Evolutionary conservation across 2,329 filamentous ascomycete species (phyloP), one percentile per base, ranked within the genome.

Genomic region (Apiospora marii): DNA sequence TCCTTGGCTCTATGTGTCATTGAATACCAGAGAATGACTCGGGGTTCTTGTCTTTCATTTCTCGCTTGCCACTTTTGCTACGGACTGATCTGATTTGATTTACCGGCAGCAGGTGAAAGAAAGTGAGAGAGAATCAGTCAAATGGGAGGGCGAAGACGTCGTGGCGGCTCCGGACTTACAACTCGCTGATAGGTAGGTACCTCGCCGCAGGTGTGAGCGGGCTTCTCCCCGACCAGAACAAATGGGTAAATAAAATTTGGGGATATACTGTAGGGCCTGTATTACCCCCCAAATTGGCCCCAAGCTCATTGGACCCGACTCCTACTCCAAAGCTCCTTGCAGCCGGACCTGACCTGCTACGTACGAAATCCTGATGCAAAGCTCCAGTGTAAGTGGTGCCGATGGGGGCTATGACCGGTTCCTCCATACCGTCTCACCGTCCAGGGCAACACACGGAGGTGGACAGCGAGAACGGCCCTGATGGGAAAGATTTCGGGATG

Each of bases 1-100:
- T 64, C 34, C 34, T 41, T 64, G 58, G 19, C 34, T 41, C 34
- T n/a, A 64, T 41, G 58, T 64, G 58, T 64, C 58, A 64, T 64
- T 64, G 10, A 34, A 12, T 12, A 41, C 58, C 58, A 1, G 41
- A 12, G 58, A n/a, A 64, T 64, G 58, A 41, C 58, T 64, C 58
- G 58, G 58, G 34, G 41, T 27, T 37, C 53, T 37, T 61, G 30
- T 34, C 16, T 30, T 61, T 37, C 16, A 37, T 37, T 64, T 41
- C 19, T 37, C 22, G 13, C 22, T n/a, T 64, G 41, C 8, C 8
- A 41, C 27, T 12, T 22, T 64, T 41, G 30, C 58, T 64, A 64
- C 30, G 37, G 27, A 7, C 27, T 16, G 49, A 37, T 34, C 10
- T 34, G 24, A 34, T 34, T 22, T n/a, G 51, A 61, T 37, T 61